Percentiles rank a stretch among this genome's conserved stretches.
Evolutionary conservation across 805 yeast species (phyloP).

Genomic region (Candida alai): DNA sequence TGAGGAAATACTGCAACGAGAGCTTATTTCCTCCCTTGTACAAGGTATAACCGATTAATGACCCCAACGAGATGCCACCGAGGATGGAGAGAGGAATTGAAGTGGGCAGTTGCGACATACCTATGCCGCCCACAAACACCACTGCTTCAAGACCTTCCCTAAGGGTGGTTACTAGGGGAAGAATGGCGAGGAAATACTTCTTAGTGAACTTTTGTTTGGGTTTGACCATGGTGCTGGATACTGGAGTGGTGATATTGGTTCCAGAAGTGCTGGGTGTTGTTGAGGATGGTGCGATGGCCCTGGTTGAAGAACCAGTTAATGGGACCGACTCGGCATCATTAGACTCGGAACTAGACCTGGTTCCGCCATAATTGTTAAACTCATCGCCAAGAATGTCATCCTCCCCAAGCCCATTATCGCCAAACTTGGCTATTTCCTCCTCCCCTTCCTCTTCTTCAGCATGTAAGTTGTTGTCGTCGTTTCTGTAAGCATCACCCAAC

Average conservation of each 20-base stretch:
- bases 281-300: not conserved
- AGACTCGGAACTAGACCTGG: constrained; percentile 8
- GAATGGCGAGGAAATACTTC: constrained; percentile 65
- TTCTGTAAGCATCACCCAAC: constrained; percentile 37
- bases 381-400: constrained; percentile 8
- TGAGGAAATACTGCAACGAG: constrained; percentile 70
- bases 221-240: not conserved
- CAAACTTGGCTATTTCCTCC: constrained; percentile 15
- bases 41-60: constrained; percentile 58
- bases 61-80: constrained; percentile 56
- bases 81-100: constrained; percentile 55
- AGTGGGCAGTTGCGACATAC: constrained; percentile 60
- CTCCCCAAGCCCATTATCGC: constrained; percentile 9
- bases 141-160: constrained; percentile 92
- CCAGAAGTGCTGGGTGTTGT: constrained; percentile 1
- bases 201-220: constrained; percentile 34
- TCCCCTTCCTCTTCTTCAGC: constrained; percentile 11
- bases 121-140: constrained; percentile 84
- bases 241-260: not conserved
- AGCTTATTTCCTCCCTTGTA: constrained; percentile 78
- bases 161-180: constrained; percentile 82
- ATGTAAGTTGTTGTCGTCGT: constrained; percentile 9
- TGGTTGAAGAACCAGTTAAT: constrained; percentile 2
- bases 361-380: constrained; percentile 6
- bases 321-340: constrained; percentile 6